Conservation (phyloP, 768 basidiomycete species). For the Pisolithus orientalis region DNA sequence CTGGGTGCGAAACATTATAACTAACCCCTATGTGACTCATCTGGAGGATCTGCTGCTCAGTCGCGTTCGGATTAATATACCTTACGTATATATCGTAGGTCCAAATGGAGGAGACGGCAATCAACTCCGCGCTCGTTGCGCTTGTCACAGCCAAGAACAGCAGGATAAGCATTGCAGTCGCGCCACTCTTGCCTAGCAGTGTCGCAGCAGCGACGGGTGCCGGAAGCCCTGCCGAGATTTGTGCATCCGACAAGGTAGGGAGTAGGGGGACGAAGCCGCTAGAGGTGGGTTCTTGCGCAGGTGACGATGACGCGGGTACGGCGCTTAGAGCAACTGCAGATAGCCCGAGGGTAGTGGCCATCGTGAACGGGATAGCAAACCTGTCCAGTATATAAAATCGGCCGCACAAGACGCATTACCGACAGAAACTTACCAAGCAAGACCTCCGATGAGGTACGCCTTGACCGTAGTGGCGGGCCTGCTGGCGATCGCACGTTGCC, state of each 20-base stretch:
- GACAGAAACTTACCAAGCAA: conserved; percentile 59
- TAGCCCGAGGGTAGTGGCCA: conserved; percentile 85
- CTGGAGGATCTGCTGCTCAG: conserved; percentile 61
- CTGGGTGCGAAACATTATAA: not conserved
- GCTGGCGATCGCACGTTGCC: conserved; percentile 88
- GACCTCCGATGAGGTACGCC: conserved; percentile 83
- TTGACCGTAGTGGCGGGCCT: conserved; percentile 82
- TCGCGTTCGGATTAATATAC: conserved; percentile 80
- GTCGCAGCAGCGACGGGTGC: conserved; percentile 80
- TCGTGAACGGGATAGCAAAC: conserved; percentile 82
- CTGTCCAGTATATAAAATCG: conserved; percentile 20
- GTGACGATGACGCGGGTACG: conserved; percentile 24
- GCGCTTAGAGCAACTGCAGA: conserved; percentile 76
- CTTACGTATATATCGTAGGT: conserved; percentile 84
- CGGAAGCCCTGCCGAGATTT: conserved; percentile 86
- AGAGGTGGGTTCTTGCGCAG: conserved; percentile 37
- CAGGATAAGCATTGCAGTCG: conserved; percentile 69
- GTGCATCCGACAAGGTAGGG: conserved; percentile 40
- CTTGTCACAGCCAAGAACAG: conserved; percentile 85
- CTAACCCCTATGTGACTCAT: conserved; percentile 63
- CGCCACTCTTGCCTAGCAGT: conserved; percentile 74
- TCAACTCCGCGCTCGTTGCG: conserved; percentile 84
- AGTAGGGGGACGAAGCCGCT: conserved; percentile 41
- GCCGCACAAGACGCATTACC: not conserved
- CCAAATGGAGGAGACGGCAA: conserved; percentile 79